Percentiles rank a stretch among this genome's conserved stretches.
Conservation (phyloP, 345 rosid species). For the Rhizophora mangle region DNA sequence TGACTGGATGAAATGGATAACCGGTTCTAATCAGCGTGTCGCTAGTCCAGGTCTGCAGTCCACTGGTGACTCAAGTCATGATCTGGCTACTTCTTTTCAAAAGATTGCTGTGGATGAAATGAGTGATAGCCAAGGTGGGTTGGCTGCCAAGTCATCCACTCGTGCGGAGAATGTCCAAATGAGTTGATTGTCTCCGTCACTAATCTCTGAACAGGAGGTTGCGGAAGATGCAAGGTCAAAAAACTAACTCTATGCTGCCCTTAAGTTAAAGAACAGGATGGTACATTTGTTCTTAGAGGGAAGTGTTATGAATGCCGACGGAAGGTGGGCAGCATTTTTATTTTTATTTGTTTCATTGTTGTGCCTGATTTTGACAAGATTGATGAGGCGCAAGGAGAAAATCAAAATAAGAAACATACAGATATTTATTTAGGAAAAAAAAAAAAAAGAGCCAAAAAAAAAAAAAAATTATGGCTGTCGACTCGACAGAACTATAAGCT, state of each 20-base stretch:
- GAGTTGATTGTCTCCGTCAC: slow-evolving; percentile 8
- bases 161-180: slow-evolving; percentile 1
- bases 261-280: slow-evolving; percentile 11
- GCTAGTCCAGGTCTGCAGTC: slow-evolving; percentile 28
- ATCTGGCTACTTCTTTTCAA: slow-evolving; percentile 37
- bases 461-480: slow-evolving; percentile 12
- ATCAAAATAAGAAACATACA: slow-evolving; percentile 25
- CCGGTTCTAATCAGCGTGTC: slow-evolving; percentile 17
- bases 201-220: slow-evolving; percentile 15
- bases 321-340: slow-evolving; percentile 15
- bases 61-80: slow-evolving; percentile 20
- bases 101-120: slow-evolving; percentile 32
- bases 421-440: slow-evolving; percentile 17
- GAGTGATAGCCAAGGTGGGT: slow-evolving; percentile 18
- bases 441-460: slow-evolving; percentile 9
- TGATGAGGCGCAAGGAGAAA: slow-evolving; percentile 25
- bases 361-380: slow-evolving; percentile 29
- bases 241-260: slow-evolving; percentile 3
- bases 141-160: neutral
- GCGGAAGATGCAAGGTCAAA: slow-evolving; percentile 5
- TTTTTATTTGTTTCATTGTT: slow-evolving; percentile 7
- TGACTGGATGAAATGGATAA: slow-evolving; percentile 55
- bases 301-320: neutral
- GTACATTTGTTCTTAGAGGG: slow-evolving; percentile 1
- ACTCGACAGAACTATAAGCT: slow-evolving; percentile 17